A percentile compares a stretch with the other conserved stretches of the same genome.
Evolutionary conservation across 805 yeast species (phyloP).

Genomic region (Spathaspora girioi): DNA sequence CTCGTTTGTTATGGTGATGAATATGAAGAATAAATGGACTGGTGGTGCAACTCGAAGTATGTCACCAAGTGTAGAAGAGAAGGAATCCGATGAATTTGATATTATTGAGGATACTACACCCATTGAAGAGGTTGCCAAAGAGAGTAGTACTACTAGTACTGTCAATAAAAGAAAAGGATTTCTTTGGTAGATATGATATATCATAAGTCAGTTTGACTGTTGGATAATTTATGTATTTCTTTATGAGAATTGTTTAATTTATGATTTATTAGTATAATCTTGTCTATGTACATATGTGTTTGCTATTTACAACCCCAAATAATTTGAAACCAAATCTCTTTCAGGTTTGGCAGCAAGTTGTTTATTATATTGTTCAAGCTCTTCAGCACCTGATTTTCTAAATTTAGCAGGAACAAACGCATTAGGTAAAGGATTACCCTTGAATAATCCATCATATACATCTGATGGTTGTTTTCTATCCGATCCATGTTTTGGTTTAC

Average conservation of each 20-base stretch:
- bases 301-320: slow-evolving; percentile 22
- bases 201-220: neutral
- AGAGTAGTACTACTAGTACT: neutral
- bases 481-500: slow-evolving; percentile 55
- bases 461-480: slow-evolving; percentile 64
- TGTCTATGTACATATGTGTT: neutral
- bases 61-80: slow-evolving; percentile 3
- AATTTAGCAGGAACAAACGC: slow-evolving; percentile 28
- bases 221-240: neutral
- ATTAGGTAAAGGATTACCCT: slow-evolving; percentile 40
- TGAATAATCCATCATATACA: slow-evolving; percentile 70
- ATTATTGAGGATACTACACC: slow-evolving; percentile 31
- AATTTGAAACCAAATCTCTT: slow-evolving; percentile 25
- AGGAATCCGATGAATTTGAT: slow-evolving; percentile 37
- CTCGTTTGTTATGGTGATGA: slow-evolving; percentile 11
- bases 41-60: neutral
- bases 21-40: slow-evolving; percentile 7
- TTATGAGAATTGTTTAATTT: neutral
- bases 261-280: neutral
- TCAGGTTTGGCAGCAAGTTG: slow-evolving; percentile 22
- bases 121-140: slow-evolving; percentile 2
- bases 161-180: slow-evolving; percentile 4
- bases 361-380: slow-evolving; percentile 15
- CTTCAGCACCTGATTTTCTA: slow-evolving; percentile 22
- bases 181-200: slow-evolving; percentile 4